Evolutionary conservation across 2,329 filamentous ascomycete species (phyloP).

Genomic region (Clonostachys solani): DNA sequence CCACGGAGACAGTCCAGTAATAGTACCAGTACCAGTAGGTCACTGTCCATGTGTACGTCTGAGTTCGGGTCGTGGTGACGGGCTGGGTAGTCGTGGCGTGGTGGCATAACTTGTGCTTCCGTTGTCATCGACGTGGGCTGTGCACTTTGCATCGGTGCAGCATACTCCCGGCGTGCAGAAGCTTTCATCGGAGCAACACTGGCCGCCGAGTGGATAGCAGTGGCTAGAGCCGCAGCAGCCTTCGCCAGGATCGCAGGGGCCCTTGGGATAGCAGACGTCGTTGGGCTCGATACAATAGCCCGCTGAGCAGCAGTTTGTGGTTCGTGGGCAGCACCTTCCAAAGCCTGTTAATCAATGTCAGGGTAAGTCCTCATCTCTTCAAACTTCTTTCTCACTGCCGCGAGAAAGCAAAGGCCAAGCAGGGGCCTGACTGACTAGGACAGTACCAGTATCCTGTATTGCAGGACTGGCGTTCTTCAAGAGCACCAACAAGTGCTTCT

Average conservation of each 20-base stretch:
- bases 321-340: constrained; percentile 10
- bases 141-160: constrained; percentile 15
- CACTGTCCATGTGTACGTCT: constrained; percentile 14
- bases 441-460: constrained; percentile 13
- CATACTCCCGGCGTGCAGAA: constrained; percentile 12
- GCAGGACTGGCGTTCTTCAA: constrained; percentile 11
- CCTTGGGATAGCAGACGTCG: constrained; percentile 11
- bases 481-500: constrained; percentile 2
- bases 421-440: constrained; percentile 1
- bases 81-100: constrained; percentile 6
- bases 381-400: not conserved
- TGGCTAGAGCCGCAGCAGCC: constrained; percentile 11
- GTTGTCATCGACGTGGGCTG: constrained; percentile 9
- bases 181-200: constrained; percentile 12
- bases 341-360: not conserved
- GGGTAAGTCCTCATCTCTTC: too few relatives aligned
- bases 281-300: constrained; percentile 13
- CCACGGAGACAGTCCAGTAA: constrained; percentile 13
- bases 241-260: constrained; percentile 7
- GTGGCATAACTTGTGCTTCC: constrained; percentile 10
- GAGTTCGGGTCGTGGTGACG: constrained; percentile 4
- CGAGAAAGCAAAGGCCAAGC: not conserved
- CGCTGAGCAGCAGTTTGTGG: constrained; percentile 10
- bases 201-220: constrained; percentile 10
- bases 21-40: constrained; percentile 15